These are phyloP conservation scores for Trypanosomatidae sp. DNA, from an alignment of 208 protist species.

Conservation along the genomic window DNA sequence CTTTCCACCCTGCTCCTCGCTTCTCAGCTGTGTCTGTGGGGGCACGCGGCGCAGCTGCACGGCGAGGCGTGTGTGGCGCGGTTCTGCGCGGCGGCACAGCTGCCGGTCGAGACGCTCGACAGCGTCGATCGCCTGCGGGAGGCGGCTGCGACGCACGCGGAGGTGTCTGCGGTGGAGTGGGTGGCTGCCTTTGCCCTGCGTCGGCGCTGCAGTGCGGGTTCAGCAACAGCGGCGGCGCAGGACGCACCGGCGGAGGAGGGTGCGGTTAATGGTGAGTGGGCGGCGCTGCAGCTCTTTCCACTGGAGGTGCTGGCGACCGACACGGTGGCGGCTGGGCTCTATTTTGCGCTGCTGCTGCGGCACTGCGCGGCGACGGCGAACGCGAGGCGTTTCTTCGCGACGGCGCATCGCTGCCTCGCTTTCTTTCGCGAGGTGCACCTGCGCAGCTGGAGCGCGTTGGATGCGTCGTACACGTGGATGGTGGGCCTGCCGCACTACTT, in stretches of 20 bases:
- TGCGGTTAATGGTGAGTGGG: conserved; percentile 1
- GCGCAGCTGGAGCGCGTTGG: conserved; percentile 60
- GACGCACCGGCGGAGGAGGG: background rate
- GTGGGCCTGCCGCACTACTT: conserved; percentile 60
- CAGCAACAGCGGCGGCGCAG: too few relatives aligned
- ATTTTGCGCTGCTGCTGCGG: conserved; percentile 21
- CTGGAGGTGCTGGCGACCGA: conserved; percentile 18
- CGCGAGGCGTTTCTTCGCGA: conserved; percentile 23
- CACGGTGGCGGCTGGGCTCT: conserved; percentile 11
- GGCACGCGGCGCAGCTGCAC: background rate
- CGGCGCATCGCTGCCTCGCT: conserved; percentile 33
- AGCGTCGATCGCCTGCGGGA: too few relatives aligned
- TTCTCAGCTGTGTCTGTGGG: conserved; percentile 15
- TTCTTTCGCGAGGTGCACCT: conserved; percentile 52
- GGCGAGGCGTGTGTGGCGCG: too few relatives aligned
- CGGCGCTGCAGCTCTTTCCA: conserved; percentile 11
- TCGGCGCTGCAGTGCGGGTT: too few relatives aligned
- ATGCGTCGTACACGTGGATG: conserved; percentile 44
- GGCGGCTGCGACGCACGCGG: too few relatives aligned
- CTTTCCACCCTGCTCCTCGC: conserved; percentile 30
- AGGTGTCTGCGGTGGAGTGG: too few relatives aligned
- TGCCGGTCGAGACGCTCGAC: too few relatives aligned
- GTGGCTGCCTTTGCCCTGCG: too few relatives aligned
- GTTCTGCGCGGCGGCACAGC: too few relatives aligned
- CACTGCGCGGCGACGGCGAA: conserved; percentile 12